Evolutionary conservation across 768 basidiomycete genomes (phyloP).

Genomic region (Hypholoma sublateritium): DNA sequence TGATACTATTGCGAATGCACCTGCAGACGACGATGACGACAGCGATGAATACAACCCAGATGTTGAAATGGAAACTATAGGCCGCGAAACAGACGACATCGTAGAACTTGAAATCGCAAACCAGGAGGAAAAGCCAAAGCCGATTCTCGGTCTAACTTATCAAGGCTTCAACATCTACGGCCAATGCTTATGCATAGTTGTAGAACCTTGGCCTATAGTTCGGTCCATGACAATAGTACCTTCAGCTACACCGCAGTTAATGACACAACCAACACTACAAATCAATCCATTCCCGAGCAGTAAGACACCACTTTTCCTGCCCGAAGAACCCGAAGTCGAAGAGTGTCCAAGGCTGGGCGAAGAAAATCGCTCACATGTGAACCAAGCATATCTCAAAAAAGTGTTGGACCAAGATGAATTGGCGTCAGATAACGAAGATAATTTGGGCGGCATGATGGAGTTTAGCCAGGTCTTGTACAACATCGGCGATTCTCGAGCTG

Average conservation of each 20-base stretch:
- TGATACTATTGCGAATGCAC: background rate
- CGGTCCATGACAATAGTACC: constrained; percentile 22
- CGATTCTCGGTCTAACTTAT: constrained; percentile 62
- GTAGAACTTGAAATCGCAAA: constrained; percentile 47
- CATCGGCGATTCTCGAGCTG: constrained; percentile 54
- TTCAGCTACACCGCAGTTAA: constrained; percentile 2
- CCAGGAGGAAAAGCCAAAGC: constrained; percentile 78
- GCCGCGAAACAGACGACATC: background rate
- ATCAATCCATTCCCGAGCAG: constrained; percentile 24
- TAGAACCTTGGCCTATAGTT: constrained; percentile 75
- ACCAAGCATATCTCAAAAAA: constrained; percentile 26
- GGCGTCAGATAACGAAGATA: constrained; percentile 21
- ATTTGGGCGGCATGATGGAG: constrained; percentile 59
- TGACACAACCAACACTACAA: background rate
- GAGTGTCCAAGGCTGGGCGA: constrained; percentile 36
- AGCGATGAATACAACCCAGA: constrained; percentile 9
- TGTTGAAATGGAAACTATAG: background rate
- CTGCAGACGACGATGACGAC: constrained; percentile 5
- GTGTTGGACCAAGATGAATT: constrained; percentile 16
- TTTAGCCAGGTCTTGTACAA: constrained; percentile 74
- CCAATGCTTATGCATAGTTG: constrained; percentile 76
- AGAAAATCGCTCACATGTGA: constrained; percentile 27
- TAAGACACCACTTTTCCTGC: constrained; percentile 72
- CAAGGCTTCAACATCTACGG: constrained; percentile 71
- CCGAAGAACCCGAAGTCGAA: constrained; percentile 50